These are phyloP conservation scores for Fomitopsis betulina DNA, from an alignment of 1,284 basidiomycete species.

Conservation along the genomic window DNA sequence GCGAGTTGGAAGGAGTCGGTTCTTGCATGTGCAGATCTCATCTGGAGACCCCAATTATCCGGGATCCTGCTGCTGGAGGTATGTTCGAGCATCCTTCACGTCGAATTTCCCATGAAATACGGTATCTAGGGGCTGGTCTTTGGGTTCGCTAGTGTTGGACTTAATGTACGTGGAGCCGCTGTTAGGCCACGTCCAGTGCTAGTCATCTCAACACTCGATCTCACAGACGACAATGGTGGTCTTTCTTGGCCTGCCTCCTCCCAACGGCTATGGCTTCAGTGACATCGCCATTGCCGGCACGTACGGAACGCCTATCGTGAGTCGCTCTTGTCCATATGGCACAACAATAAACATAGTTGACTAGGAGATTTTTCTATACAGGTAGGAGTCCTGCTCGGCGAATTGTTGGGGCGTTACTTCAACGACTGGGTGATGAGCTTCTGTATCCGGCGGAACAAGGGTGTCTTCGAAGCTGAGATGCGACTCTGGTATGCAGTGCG, in stretches of 20 bases:
- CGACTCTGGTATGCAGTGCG: constrained; percentile 53
- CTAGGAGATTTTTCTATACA: neutral
- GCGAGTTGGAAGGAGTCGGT: constrained; percentile 46
- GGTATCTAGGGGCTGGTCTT: constrained; percentile 48
- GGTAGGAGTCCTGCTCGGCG: neutral
- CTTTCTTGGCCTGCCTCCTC: constrained; percentile 55
- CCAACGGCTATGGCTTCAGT: constrained; percentile 54
- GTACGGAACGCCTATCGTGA: constrained; percentile 58
- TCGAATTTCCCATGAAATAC: neutral
- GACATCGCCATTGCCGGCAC: constrained; percentile 47
- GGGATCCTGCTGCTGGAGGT: constrained; percentile 55
- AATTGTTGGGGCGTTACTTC: constrained; percentile 40
- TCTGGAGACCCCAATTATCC: constrained; percentile 64
- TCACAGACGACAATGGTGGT: constrained; percentile 64
- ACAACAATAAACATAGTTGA: no score
- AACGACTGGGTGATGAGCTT: constrained; percentile 65
- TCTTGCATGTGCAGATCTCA: constrained; percentile 43
- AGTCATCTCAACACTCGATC: neutral
- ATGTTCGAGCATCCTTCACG: neutral
- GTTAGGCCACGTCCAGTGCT: neutral
- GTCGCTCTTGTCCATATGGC: neutral
- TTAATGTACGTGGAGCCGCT: constrained; percentile 48
- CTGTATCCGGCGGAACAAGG: constrained; percentile 53
- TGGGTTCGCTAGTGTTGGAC: constrained; percentile 59
- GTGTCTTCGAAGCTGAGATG: constrained; percentile 68